Conservation (phyloP, 1,139 yeast genomes). For the Petasospora fabianii region DNA sequence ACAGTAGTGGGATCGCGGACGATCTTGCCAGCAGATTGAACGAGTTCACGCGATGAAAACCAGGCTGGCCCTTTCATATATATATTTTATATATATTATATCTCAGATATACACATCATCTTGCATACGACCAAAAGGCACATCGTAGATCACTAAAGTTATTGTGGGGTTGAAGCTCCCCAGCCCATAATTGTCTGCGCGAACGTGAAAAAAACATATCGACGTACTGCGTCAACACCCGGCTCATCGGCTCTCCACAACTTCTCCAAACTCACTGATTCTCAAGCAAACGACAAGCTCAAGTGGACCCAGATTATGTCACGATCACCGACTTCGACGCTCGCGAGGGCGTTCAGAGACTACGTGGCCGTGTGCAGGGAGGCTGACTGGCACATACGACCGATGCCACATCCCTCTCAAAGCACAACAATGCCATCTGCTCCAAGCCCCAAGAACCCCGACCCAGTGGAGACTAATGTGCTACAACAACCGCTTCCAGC, state of each 20-base stretch:
- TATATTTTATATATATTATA: no score
- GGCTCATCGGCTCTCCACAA: no score
- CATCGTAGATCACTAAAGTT: no score
- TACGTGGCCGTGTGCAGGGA: conserved; percentile 6
- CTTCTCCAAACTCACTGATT: neutral
- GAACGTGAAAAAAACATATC: no score
- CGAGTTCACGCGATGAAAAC: conserved; percentile 2
- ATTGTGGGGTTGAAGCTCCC: no score
- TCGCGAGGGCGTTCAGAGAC: conserved; percentile 8
- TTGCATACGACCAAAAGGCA: no score
- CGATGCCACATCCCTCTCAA: neutral
- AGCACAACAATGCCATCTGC: conserved; percentile 1
- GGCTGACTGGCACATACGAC: conserved; percentile 15
- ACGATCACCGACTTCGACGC: neutral
- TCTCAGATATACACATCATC: no score
- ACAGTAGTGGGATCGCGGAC: conserved; percentile 29
- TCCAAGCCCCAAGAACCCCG: neutral
- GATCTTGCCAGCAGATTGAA: conserved; percentile 25
- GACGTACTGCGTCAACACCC: no score
- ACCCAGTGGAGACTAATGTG: neutral
- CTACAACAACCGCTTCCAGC: neutral
- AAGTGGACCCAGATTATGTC: no score
- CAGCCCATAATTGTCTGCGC: no score
- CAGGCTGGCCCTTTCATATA: neutral
- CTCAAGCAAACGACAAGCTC: no score